A percentile compares a stretch with the other conserved stretches of the same genome.
Conservation (phyloP, 2,329 filamentous ascomycete genomes). For the Talaromyces albobiverticillius region DNA sequence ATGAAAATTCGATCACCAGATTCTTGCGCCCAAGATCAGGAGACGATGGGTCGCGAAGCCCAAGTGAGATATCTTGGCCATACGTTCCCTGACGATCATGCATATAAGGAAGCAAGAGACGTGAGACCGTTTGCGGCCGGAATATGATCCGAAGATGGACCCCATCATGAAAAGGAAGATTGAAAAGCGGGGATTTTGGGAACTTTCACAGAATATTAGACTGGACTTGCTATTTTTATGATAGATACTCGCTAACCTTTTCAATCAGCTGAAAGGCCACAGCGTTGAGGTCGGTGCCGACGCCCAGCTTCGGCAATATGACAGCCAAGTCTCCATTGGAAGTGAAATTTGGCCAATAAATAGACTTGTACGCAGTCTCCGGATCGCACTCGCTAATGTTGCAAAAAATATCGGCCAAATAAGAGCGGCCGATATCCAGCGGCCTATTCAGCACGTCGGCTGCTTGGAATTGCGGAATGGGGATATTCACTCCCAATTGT, state of each 20-base stretch:
- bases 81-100: not conserved
- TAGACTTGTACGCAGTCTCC: no score
- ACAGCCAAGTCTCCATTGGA: no score
- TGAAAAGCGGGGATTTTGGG: not conserved
- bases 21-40: conserved; percentile 45
- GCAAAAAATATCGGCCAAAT: not conserved
- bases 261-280: no score
- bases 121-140: not conserved
- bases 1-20: conserved; percentile 78
- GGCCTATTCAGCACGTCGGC: not conserved
- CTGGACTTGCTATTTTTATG: not conserved
- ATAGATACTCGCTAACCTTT: no score
- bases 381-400: no score
- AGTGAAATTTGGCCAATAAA: no score
- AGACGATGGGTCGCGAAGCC: not conserved
- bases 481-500: not conserved
- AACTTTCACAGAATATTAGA: not conserved
- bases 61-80: not conserved
- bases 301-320: no score
- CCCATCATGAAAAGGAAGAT: no score
- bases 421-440: not conserved
- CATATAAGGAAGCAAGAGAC: not conserved
- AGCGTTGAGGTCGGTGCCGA: no score
- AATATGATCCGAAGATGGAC: not conserved
- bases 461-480: not conserved